Base-by-base conservation (phyloP, 2,329 filamentous ascomycete genomes). In the Xylaria sp. region DNA sequence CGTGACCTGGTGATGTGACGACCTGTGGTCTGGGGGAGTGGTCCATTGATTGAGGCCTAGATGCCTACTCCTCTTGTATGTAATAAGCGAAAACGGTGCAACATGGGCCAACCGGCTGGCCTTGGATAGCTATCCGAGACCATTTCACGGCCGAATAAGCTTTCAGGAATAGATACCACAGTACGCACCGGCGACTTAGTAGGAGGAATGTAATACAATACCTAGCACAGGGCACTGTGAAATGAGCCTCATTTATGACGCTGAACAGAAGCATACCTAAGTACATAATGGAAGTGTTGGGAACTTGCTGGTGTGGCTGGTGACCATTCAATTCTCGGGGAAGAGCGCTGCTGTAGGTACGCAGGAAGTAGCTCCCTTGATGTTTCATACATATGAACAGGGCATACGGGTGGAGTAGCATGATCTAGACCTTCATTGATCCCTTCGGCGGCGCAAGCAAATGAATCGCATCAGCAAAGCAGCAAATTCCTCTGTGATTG, bases 301-400 rank as follows among this genome's bases (percentile, higher is more conserved):
- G 25, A 55, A 37, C 21, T 37, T 17, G n/a, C n/a, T n/a, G 31
- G 15, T 54, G 56, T 13, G 46, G 40, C 31, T 53, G 31, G 40
- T 54, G 23, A 33, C 27, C 19, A 19, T 40, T 27, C 25, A 8
- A 33, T 6, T 6, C 6, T 33, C 21, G 25, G 4, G 21, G 15
- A 37, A 51, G 19, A 37, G 29, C 6, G 17, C 11, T n/a, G n/a
- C n/a, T n/a, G 10, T 23, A n/a, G 17, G 7, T n/a, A 23, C 43
- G n/a, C 31, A 19, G 29, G 44, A 23, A n/a, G 47, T 40, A n/a
- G 11, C 31, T 15, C 29, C 11, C 54, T 58, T 27, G 17, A 58
- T 46, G 60, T 65, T 63, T 65, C 63, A 60, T 40, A 43, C 17
- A 49, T 58, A 63, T 60, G 52, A 58, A 46, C 47, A 35, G 35